Base-by-base conservation (phyloP, 2,329 filamentous ascomycete genomes). In the Trichoderma citrinoviride region DNA sequence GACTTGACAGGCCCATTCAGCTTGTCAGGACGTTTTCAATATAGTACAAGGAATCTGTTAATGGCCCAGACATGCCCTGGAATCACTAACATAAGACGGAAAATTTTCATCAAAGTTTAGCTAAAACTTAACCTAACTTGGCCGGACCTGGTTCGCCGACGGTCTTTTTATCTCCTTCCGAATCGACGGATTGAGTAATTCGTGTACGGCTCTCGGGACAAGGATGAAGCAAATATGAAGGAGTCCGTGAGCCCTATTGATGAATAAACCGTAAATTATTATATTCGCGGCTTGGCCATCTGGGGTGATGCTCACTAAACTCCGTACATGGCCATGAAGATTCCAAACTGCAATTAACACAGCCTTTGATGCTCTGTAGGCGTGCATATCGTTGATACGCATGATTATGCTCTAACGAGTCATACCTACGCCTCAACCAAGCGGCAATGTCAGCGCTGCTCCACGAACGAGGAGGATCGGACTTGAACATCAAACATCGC, bases 401-500 rank as follows among this genome's bases (percentile, higher is more conserved):
- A 29, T 29, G 4, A 21, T 37, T 23, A 21, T n/a, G 10, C 23
- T 23, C 27, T 3, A 17, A 21, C 55, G 25, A 53, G 25, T 49
- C 47, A 41, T 33, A n/a, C 15, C 15, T n/a, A n/a, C n/a, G n/a
- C n/a, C 7, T 7, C 37, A n/a, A 25, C 10, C 21, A 52, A 5
- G 17, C 23, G 21, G 33, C 33, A 15, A 7, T 43, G 25, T 7
- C 10, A 53, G 43, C 29, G 52, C 12, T 29, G 37, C 15, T 7
- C 19, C 12, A 49, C 7, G 29, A 60, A 44, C n/a, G 29, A 46
- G 52, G 37, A 17, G 19, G 58, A 14, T 25, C 33, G 33, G 37
- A 25, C 47, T 23, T 61, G 19, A 37, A 61, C 58, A 53, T 53
- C 37, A 44, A 61, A 52, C 58, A n/a, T 53, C 47, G 58, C 58